Evolutionary conservation across 192 early-diverging fungal genomes (phyloP), one percentile per base, ranked within the genome.

Genomic region (Dissophora ornata): DNA sequence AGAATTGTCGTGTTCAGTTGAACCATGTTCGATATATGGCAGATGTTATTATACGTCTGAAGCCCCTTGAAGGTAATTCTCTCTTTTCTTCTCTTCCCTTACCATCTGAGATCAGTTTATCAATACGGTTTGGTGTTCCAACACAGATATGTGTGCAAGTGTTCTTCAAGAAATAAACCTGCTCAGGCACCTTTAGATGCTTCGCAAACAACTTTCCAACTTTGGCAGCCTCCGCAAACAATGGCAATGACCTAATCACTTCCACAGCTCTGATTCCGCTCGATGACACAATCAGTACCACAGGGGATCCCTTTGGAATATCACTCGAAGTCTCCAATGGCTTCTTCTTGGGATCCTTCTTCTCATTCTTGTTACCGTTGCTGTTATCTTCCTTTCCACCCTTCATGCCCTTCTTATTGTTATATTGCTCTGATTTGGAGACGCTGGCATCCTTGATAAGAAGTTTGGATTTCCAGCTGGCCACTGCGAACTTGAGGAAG

Each of bases 181-280:
- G 92, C 41, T 94, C 91, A 29, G 85, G 58, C 1, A 93, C 70
- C 64, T 94, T 94, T 73, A 94, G 69, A 70, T 94, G 93, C 46
- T 90, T 86, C 2, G 91, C 89, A 77, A 94, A 94, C 45, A 94
- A 69, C 81, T 94, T 94, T 22, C 80, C 90, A 25, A 92, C 75
- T 57, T 83, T 83, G 47, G 80, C 78, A 34, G 84, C 80, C 56
- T 87, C 84, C 24, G 81, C 78, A 15, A 88, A 79, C 36, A 81
- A 74, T 28, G 85, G 82, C 49, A 90, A 49, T 22, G 78, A 73
- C 44, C 87, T 79, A 34, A 83, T 81, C 32, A 93, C 66, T 21
- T 91, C 84, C 1, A 88, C 85, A 0, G 87, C 83, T 22, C 90
- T 83, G 38, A 90, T 79, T 16, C 90, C 92, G 52, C 86, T 84